These are phyloP conservation scores for Rugonectria rugulosa DNA, from an alignment of 2,329 filamentous ascomycete genomes.

Conservation along the genomic window DNA sequence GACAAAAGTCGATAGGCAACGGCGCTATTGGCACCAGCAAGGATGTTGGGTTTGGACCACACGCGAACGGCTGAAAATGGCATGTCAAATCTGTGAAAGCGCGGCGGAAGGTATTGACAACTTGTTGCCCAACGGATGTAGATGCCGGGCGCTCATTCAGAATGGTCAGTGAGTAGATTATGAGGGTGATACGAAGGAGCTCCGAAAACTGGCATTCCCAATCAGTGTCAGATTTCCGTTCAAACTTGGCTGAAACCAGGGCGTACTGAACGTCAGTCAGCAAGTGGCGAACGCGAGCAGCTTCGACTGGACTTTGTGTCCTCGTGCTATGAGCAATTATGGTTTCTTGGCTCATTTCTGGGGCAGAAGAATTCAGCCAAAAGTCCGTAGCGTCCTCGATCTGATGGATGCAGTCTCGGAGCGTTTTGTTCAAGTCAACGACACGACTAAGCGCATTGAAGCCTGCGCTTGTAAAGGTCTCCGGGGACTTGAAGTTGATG, in stretches of 20 bases:
- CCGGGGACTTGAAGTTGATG: not conserved
- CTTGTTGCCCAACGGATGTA: not conserved
- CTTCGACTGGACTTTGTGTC: not conserved
- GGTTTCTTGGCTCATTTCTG: not conserved
- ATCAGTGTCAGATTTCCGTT: not conserved
- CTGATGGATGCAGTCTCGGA: not conserved
- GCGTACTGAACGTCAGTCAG: not conserved
- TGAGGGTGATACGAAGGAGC: not conserved
- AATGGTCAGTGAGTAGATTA: not conserved
- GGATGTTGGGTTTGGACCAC: not conserved
- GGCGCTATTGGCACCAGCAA: not conserved
- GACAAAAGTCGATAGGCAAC: not conserved
- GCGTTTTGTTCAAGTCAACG: not conserved
- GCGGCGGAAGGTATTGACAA: not conserved
- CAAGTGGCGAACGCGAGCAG: not conserved
- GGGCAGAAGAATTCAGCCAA: not conserved
- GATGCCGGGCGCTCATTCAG: constrained; percentile 2
- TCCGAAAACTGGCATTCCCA: not conserved
- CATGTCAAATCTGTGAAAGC: not conserved
- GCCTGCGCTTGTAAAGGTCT: not conserved
- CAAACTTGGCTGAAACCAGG: not conserved
- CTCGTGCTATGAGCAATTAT: not conserved
- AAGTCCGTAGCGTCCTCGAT: not conserved
- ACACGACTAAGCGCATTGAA: not conserved
- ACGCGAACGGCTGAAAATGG: not conserved